Evolutionary conservation across 2,329 filamentous ascomycete species (phyloP).

Genomic region (Ophiocordyceps unilateralis): DNA sequence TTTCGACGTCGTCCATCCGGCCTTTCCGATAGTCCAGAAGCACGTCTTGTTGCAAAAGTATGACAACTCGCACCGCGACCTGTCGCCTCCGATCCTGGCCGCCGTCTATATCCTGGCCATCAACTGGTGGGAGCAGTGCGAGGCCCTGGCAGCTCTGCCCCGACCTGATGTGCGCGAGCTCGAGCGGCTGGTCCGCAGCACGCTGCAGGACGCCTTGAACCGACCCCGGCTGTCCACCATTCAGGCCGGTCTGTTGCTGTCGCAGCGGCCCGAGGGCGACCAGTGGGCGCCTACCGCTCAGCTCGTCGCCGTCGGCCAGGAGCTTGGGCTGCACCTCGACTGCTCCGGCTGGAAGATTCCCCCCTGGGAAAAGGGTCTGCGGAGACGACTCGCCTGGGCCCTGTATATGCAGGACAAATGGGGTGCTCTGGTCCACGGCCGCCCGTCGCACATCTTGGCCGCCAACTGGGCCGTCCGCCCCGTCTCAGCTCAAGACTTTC

Average conservation of each 20-base stretch:
- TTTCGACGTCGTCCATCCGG: constrained; percentile 65
- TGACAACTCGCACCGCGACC: constrained; percentile 51
- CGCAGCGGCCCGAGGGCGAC: constrained; percentile 59
- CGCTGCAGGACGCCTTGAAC: constrained; percentile 61
- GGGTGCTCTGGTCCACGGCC: constrained; percentile 70
- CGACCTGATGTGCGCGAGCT: constrained; percentile 58
- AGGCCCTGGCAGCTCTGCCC: constrained; percentile 43
- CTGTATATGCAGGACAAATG: constrained; percentile 90
- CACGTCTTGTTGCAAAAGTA: constrained; percentile 66
- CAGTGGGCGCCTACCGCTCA: constrained; percentile 78
- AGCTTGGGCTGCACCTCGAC: constrained; percentile 77
- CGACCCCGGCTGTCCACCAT: constrained; percentile 68
- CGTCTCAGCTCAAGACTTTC: constrained; percentile 52
- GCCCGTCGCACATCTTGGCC: constrained; percentile 57
- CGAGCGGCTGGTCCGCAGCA: constrained; percentile 55
- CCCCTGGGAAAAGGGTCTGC: constrained; percentile 67
- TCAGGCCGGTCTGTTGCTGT: constrained; percentile 57
- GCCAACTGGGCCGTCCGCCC: constrained; percentile 61
- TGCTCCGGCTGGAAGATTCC: constrained; percentile 79
- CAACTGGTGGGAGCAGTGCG: constrained; percentile 72
- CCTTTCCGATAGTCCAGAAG: constrained; percentile 70
- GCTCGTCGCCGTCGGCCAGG: constrained; percentile 70
- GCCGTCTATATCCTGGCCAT: constrained; percentile 73
- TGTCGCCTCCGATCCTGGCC: constrained; percentile 60
- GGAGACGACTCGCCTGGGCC: constrained; percentile 79